Evolutionary conservation across 257 asterid genomes (phyloP).

Genomic region (Penstemon barbatus): DNA sequence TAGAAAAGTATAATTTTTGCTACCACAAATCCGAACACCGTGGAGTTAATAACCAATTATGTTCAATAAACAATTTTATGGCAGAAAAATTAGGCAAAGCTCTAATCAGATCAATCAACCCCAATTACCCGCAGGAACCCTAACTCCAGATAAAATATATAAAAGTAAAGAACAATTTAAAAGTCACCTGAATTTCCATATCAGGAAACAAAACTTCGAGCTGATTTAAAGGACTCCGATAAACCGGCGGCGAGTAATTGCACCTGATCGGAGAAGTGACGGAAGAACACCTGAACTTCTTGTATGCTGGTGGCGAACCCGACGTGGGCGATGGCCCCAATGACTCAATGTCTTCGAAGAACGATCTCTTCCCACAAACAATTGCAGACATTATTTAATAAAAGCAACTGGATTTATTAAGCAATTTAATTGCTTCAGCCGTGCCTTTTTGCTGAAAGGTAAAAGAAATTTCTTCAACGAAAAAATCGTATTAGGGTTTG

Average conservation of each 20-base stretch:
- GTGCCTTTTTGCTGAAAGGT: background rate
- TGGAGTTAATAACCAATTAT: background rate
- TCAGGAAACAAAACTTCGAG: constrained; percentile 59
- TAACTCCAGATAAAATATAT: background rate
- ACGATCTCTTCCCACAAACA: constrained; percentile 81
- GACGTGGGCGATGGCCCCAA: constrained; percentile 51
- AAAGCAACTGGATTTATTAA: constrained; percentile 13
- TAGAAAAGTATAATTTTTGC: background rate
- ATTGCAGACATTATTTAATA: constrained; percentile 69
- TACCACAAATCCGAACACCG: background rate
- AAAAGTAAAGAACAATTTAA: background rate
- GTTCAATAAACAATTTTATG: background rate
- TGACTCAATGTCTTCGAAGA: constrained; percentile 67
- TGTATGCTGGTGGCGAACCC: constrained; percentile 50
- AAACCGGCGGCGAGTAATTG: constrained; percentile 39
- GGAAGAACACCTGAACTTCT: constrained; percentile 61
- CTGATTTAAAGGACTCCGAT: constrained; percentile 40
- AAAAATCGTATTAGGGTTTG: constrained; percentile 29
- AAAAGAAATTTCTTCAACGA: background rate
- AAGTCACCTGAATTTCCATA: constrained; percentile 48
- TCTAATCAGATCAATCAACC: constrained; percentile 14
- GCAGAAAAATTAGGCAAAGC: background rate
- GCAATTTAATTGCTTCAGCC: background rate
- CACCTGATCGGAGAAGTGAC: constrained; percentile 49
- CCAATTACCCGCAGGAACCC: constrained; percentile 3